phyloP scores from a whole-genome alignment of 257 asterid genomes.

The Ophiorrhiza pumila region DNA sequence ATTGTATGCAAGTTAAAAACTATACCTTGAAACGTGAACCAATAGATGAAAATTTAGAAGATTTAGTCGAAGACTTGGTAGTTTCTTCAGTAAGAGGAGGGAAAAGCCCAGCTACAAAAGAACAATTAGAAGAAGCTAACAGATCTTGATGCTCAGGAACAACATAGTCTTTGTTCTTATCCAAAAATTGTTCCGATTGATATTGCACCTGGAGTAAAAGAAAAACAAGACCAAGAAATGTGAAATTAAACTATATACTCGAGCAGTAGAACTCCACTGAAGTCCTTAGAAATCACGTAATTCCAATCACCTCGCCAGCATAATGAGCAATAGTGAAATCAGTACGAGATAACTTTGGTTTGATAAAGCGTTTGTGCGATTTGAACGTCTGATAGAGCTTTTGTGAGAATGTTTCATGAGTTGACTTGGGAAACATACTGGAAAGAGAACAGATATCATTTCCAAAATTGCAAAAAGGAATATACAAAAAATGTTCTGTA shows the following conservation, averaged over 20 bases:
- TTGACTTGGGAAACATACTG: conserved; percentile 99
- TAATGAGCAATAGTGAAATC: conserved; percentile 91
- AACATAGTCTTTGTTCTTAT: conserved; percentile 94
- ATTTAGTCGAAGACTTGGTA: conserved; percentile 74
- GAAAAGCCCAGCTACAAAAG: conserved; percentile 80
- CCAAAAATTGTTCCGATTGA: conserved; percentile 91
- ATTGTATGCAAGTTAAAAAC: conserved; percentile 1
- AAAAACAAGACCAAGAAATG: conserved; percentile 20
- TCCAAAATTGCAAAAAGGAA: background rate
- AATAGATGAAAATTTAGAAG: conserved; percentile 93
- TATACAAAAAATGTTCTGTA: conserved; percentile 9
- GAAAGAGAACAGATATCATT: conserved; percentile 24
- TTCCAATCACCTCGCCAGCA: conserved; percentile 91
- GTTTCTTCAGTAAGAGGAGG: conserved; percentile 83
- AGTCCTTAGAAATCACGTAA: conserved; percentile 12
- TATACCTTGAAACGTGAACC: conserved; percentile 93
- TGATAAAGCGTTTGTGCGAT: conserved; percentile 80
- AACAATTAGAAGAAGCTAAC: conserved; percentile 70
- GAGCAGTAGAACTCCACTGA: conserved; percentile 8
- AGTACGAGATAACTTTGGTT: conserved; percentile 91
- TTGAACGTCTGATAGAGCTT: conserved; percentile 96
- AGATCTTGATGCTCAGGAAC: conserved; percentile 97
- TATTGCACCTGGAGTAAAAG: conserved; percentile 65
- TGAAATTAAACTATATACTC: conserved; percentile 23
- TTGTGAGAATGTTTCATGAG: conserved; percentile 88